Evolutionary conservation across 2,329 filamentous ascomycete genomes (phyloP).

Genomic region (Fusarium napiforme): DNA sequence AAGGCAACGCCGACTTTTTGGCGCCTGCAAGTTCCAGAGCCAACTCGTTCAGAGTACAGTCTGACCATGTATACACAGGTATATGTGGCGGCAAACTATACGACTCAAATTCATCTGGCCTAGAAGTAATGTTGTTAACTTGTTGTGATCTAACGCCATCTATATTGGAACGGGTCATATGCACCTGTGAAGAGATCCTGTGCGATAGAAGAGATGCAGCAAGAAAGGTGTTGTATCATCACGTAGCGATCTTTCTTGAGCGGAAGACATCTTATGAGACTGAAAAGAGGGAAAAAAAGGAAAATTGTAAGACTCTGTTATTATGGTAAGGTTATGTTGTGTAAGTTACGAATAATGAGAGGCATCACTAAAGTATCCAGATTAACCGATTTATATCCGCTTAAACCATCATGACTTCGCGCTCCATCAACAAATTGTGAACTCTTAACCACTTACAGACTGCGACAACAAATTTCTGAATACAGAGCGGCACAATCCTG

Average conservation of each 20-base stretch:
- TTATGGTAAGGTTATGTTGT: not conserved
- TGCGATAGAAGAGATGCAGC: constrained; percentile 85
- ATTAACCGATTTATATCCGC: constrained; percentile 43
- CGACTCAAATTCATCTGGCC: constrained; percentile 76
- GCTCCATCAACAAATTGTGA: not conserved
- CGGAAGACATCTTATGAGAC: constrained; percentile 24
- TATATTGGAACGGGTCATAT: not conserved
- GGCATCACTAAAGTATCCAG: constrained; percentile 1
- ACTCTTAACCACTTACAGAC: constrained; percentile 7
- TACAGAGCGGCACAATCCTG: not conserved
- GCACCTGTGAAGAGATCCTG: constrained; percentile 77
- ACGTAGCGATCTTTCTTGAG: constrained; percentile 61
- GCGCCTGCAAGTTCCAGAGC: constrained; percentile 78
- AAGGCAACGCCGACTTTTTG: constrained; percentile 73
- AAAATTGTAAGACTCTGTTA: not conserved
- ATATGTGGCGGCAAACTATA: constrained; percentile 72
- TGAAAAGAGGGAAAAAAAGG: not conserved
- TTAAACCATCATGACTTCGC: constrained; percentile 31
- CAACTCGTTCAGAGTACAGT: constrained; percentile 83
- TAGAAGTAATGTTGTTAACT: constrained; percentile 48
- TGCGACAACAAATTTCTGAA: constrained; percentile 19
- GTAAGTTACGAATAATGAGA: not conserved
- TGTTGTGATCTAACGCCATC: not conserved
- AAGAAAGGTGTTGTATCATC: constrained; percentile 84
- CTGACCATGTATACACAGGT: constrained; percentile 87